Base-by-base conservation (phyloP, 2,329 filamentous ascomycete species). In the Diaporthe amygdali region DNA sequence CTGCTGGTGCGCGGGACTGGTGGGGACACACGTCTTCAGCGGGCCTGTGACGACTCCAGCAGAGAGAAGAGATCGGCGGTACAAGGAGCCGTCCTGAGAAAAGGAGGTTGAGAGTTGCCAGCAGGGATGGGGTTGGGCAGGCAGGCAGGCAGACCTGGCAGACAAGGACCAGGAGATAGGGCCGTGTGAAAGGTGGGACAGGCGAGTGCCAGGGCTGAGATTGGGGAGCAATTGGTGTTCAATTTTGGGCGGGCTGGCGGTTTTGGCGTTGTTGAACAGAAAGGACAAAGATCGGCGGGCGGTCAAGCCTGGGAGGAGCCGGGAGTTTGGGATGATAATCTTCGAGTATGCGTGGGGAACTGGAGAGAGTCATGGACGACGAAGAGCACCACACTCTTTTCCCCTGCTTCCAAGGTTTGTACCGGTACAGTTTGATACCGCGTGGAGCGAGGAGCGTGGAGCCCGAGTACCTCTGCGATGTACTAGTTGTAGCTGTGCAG, bases 31-130 rank as follows among this genome's bases (percentile, higher is more conserved):
- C 54, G 74, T 73, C 76, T 76, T 77, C 73, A 74, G 63, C 51
- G 69, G 76, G 80, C 80, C 82, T 85, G 84, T 87, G 86, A 87
- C 84, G 84, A 86, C 82, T 84, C 80, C 82, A 81, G 79, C 84
- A 72, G 55, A 56, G 39, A 56, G 41, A 39, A 68, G 66, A 44
- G 87, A 89, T 89, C 87, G 86, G 84, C 87, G 84, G 78, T 46
- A 79, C 81, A 82, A 82, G 84, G 86, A 82, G 86, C 84, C 84
- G 82, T 82, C 84, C 83, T 79, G 79, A 82, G 34, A 82, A 71
- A 75, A 74, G 74, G 82, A 79, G 81, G 80, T 81, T 81, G 81
- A 83, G 79, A 82, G 76, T 81, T 46, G 27, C 39, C 44, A 56
- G 51, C 51, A 56, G 51, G 66, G 39, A 68, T 56, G 83, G 82